These are phyloP conservation scores for Trypanosoma vivax DNA, from an alignment of 208 protist genomes.

Conservation along the genomic window DNA sequence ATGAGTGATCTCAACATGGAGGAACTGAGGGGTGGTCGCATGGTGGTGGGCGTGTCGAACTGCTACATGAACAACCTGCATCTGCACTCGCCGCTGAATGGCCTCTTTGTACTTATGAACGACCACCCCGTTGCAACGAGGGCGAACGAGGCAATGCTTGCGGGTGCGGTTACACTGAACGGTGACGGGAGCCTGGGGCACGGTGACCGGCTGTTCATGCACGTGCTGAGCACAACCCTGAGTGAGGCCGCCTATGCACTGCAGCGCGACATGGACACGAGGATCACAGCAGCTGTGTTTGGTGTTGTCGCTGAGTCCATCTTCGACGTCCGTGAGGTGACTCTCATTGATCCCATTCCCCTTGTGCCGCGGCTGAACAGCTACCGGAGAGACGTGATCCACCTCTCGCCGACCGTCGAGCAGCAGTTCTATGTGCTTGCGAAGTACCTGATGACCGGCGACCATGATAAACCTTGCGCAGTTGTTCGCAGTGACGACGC, in stretches of 20 bases:
- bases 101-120: not conserved
- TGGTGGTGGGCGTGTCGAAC: not conserved
- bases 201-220: not conserved
- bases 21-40: not conserved
- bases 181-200: not conserved
- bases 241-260: not conserved
- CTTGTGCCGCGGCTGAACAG: slow-evolving; percentile 1
- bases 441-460: slow-evolving; percentile 2
- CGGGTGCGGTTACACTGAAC: not conserved
- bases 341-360: slow-evolving; percentile 12
- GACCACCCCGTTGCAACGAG: not conserved
- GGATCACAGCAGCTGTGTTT: not conserved
- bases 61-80: not conserved
- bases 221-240: not conserved
- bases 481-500: not conserved
- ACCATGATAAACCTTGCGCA: not conserved
- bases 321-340: not conserved
- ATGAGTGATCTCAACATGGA: not conserved
- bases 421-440: slow-evolving; percentile 19
- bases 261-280: not conserved
- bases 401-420: slow-evolving; percentile 18
- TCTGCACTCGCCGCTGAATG: not conserved
- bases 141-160: not conserved
- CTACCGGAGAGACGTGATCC: slow-evolving; percentile 4
- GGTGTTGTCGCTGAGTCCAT: slow-evolving; percentile 7